Evolutionary conservation across 2,329 filamentous ascomycete species (phyloP).

Genomic region (Pleoardoris graminearum): DNA sequence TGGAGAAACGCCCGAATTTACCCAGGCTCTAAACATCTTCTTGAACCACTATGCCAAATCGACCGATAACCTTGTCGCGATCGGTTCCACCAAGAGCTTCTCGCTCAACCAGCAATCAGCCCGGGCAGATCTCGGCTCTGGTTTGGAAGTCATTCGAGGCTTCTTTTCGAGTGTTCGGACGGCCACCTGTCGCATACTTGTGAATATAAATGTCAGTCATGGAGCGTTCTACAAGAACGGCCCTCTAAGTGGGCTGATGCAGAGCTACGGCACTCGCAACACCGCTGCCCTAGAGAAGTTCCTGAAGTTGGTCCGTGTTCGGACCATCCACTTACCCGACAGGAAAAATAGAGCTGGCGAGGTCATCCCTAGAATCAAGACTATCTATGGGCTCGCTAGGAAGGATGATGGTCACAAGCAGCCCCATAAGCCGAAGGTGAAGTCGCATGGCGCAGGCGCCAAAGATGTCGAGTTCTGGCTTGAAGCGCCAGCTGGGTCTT

Average conservation of each 20-base stretch:
- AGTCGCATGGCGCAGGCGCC: conserved; percentile 21
- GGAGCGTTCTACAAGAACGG: conserved; percentile 58
- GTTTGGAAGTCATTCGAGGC: conserved; percentile 60
- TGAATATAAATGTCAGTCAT: conserved; percentile 65
- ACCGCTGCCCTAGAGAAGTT: conserved; percentile 38
- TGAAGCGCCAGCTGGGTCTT: conserved; percentile 10
- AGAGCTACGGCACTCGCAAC: conserved; percentile 17
- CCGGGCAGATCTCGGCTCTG: conserved; percentile 49
- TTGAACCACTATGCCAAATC: conserved; percentile 54
- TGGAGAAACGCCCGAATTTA: conserved; percentile 50
- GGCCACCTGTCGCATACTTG: conserved; percentile 58
- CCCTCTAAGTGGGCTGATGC: conserved; percentile 38
- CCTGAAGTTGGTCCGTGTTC: conserved; percentile 38
- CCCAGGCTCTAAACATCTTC: conserved; percentile 63
- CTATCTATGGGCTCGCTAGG: conserved; percentile 45
- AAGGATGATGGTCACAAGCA: conserved; percentile 36
- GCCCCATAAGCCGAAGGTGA: neutral
- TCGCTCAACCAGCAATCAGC: conserved; percentile 44
- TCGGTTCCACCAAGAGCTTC: conserved; percentile 54
- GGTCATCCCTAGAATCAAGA: conserved; percentile 44
- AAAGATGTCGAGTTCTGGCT: conserved; percentile 32
- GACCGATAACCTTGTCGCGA: conserved; percentile 45
- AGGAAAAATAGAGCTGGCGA: conserved; percentile 38
- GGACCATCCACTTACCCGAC: conserved; percentile 44
- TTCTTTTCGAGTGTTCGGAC: conserved; percentile 64